Conservation (phyloP, 768 basidiomycete genomes). For the Leccinum disarticulatum region DNA sequence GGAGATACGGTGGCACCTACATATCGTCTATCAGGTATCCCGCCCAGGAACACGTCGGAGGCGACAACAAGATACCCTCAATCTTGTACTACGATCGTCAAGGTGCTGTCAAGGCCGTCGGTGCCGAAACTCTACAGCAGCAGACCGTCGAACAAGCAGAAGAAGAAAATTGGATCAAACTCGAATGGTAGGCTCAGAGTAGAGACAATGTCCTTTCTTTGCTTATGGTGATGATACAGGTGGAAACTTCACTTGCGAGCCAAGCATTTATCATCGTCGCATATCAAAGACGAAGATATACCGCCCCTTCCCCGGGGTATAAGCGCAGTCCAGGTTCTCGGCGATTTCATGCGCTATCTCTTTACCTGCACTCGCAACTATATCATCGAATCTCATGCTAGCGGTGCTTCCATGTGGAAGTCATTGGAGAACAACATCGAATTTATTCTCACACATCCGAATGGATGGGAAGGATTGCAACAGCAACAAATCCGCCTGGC, state of each 20-base stretch:
- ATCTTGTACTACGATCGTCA: slow-evolving; percentile 46
- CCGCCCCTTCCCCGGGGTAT: slow-evolving; percentile 25
- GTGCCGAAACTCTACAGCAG: slow-evolving; percentile 41
- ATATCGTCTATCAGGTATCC: slow-evolving; percentile 39
- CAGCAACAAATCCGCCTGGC: slow-evolving; percentile 32
- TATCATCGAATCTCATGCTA: slow-evolving; percentile 28
- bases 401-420: slow-evolving; percentile 25
- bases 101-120: slow-evolving; percentile 40
- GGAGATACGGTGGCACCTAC: not conserved
- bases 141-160: slow-evolving; percentile 39
- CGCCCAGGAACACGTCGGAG: slow-evolving; percentile 43
- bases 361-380: slow-evolving; percentile 22
- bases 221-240: slow-evolving; percentile 10
- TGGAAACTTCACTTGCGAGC: slow-evolving; percentile 39
- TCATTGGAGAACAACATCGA: slow-evolving; percentile 22
- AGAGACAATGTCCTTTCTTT: not conserved
- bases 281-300: slow-evolving; percentile 23
- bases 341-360: slow-evolving; percentile 31
- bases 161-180: slow-evolving; percentile 37
- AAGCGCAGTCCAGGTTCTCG: slow-evolving; percentile 22
- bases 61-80: slow-evolving; percentile 50
- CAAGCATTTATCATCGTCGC: slow-evolving; percentile 22
- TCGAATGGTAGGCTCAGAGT: slow-evolving; percentile 36
- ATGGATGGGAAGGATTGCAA: slow-evolving; percentile 33
- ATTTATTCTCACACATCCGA: slow-evolving; percentile 31